A percentile compares a stretch with the other conserved stretches of the same genome.
These are phyloP conservation scores for Epichloe uncinata DNA, from an alignment of 2,329 filamentous ascomycete species.

Conservation along the genomic window DNA sequence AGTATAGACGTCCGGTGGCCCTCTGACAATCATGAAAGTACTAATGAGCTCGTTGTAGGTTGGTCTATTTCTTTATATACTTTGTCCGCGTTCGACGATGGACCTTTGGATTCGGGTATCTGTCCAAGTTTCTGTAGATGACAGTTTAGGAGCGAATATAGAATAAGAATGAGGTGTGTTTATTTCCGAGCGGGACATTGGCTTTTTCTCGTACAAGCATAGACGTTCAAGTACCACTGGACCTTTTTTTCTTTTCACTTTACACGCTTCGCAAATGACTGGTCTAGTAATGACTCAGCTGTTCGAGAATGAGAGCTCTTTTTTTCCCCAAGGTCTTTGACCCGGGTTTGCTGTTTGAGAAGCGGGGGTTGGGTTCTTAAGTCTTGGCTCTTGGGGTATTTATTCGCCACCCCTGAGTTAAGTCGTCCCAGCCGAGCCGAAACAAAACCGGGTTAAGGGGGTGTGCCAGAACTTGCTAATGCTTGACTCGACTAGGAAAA, in stretches of 20 bases:
- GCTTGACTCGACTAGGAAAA: too few relatives aligned
- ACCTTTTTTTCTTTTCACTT: background rate
- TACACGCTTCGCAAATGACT: too few relatives aligned
- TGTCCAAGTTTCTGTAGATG: slow-evolving; percentile 27
- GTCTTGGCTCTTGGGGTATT: too few relatives aligned
- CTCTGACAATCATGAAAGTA: background rate
- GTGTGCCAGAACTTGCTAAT: too few relatives aligned
- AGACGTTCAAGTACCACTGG: background rate
- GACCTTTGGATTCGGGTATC: slow-evolving; percentile 51
- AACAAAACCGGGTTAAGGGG: too few relatives aligned
- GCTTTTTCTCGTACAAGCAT: background rate
- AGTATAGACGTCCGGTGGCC: background rate
- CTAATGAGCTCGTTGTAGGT: background rate
- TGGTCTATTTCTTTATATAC: slow-evolving; percentile 70
- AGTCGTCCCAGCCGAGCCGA: too few relatives aligned
- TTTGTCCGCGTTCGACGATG: slow-evolving; percentile 56
- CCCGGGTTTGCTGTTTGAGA: too few relatives aligned
- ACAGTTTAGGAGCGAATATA: background rate
- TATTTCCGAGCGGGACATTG: background rate
- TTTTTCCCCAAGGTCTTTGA: too few relatives aligned
- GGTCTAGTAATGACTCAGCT: too few relatives aligned
- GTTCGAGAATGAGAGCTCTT: too few relatives aligned
- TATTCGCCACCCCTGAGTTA: too few relatives aligned
- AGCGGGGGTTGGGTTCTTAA: too few relatives aligned
- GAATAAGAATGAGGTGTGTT: background rate